Conservation (phyloP, 768 basidiomycete genomes). For the Lentinula boryana region DNA sequence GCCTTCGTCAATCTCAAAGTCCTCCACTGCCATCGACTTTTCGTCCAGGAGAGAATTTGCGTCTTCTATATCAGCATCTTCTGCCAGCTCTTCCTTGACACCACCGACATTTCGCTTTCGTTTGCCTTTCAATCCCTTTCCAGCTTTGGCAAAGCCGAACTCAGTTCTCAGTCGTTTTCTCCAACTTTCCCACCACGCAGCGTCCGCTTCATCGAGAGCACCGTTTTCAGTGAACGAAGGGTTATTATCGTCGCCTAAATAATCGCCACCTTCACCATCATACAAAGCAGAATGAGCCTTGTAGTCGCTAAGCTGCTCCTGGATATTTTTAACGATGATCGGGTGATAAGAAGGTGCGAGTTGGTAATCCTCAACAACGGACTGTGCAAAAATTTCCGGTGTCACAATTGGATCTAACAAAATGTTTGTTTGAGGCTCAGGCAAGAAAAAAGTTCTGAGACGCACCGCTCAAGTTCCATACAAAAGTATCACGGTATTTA, state of each 20-base stretch:
- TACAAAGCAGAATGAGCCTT: conserved; percentile 58
- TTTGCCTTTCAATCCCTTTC: conserved; percentile 22
- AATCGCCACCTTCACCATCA: conserved; percentile 38
- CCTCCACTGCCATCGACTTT: conserved; percentile 48
- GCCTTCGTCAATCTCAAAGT: conserved; percentile 61
- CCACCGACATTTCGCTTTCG: conserved; percentile 35
- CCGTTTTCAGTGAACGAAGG: conserved; percentile 26
- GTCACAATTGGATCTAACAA: conserved; percentile 77
- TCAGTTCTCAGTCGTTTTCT: conserved; percentile 45
- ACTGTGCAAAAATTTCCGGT: conserved; percentile 85
- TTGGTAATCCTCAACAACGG: conserved; percentile 85
- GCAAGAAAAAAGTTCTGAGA: conserved; percentile 4
- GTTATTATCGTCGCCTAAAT: conserved; percentile 18
- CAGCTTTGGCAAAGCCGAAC: conserved; percentile 25
- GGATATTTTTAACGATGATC: conserved; percentile 75
- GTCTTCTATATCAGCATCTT: conserved; percentile 15
- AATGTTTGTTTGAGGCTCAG: neutral
- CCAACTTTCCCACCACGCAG: conserved; percentile 71
- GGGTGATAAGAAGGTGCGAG: conserved; percentile 60
- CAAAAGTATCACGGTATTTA: conserved; percentile 92
- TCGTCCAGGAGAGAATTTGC: conserved; percentile 21
- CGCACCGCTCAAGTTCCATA: conserved; percentile 96
- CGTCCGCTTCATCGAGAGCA: conserved; percentile 40
- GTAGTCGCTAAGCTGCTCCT: conserved; percentile 82
- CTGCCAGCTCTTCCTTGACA: conserved; percentile 17